These are phyloP conservation scores for Ichthyophthirius multifiliis DNA, from an alignment of 169 alveolate genomes.

Conservation along the genomic window DNA sequence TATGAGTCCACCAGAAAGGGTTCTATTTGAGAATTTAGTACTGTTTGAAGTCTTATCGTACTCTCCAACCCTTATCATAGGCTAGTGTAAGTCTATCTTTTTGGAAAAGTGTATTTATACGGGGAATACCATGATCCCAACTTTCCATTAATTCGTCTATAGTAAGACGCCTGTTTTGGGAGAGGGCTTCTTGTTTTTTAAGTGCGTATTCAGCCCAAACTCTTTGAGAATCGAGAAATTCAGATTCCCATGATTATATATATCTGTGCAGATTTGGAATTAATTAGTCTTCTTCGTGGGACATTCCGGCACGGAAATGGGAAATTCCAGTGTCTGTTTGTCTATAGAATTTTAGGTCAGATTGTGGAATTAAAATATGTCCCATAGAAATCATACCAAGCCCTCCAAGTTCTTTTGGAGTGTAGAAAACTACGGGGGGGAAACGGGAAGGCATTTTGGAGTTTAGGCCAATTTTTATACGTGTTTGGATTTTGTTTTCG, in stretches of 20 bases:
- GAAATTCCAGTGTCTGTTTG: slow-evolving; percentile 99
- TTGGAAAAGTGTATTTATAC: slow-evolving; percentile 99
- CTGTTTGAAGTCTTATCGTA: slow-evolving; percentile 97
- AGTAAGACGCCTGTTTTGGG: slow-evolving; percentile 97
- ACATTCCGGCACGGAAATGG: slow-evolving; percentile 99
- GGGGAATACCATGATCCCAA: slow-evolving; percentile 99
- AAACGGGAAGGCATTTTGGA: slow-evolving; percentile 99
- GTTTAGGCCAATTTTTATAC: slow-evolving; percentile 99
- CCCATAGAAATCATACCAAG: slow-evolving; percentile 99
- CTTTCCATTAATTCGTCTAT: slow-evolving; percentile 99
- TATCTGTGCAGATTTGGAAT: slow-evolving; percentile 99
- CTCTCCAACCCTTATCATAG: slow-evolving; percentile 99
- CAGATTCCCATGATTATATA: slow-evolving; percentile 99
- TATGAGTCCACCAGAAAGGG: slow-evolving; percentile 99
- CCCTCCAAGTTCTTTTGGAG: slow-evolving; percentile 99
- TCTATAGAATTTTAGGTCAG: slow-evolving; percentile 95
- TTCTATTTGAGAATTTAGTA: slow-evolving; percentile 95
- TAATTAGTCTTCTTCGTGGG: slow-evolving; percentile 99
- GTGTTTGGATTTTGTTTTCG: slow-evolving; percentile 98
- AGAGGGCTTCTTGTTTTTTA: slow-evolving; percentile 98
- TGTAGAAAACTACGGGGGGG: slow-evolving; percentile 99
- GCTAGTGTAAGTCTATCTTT: slow-evolving; percentile 99
- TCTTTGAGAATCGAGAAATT: slow-evolving; percentile 98
- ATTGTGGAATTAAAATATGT: slow-evolving; percentile 99
- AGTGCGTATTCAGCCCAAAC: slow-evolving; percentile 99